Evolutionary conservation across 148 eudicot species (phyloP), one percentile per base, ranked within the genome.

Genomic region (Chenopodium formosanum): DNA sequence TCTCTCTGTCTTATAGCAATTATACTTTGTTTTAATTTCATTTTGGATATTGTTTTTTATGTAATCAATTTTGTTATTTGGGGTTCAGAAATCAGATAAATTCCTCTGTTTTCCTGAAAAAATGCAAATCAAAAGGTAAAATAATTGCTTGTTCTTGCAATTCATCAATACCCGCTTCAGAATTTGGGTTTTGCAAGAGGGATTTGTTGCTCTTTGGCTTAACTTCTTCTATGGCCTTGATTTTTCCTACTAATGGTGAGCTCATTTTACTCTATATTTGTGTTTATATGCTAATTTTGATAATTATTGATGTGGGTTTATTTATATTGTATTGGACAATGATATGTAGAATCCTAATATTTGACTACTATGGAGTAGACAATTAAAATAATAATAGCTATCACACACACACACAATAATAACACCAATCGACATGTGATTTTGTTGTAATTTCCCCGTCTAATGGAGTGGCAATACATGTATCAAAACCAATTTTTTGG

Each of bases 201-300:
- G 97, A 91, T 85, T 81, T 92, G 8, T 50, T 91, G 85, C 87
- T 91, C 65, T 81, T 89, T 82, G 91, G 93, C 23, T 79, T 90
- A 11, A 89, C 94, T 82, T 75, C 98, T 81, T 87, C 98, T 13
- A 16, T 94, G 73, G 81, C 87, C 53, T 83, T 85, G 31, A 14
- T 87, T 81, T 80, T 90, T 67, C 92, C 96, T 27, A 48, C 82
- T 63, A 70, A 58, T 82, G 93, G 94, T 93, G 68, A 82, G 82
- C 46, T 80, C 5, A 71, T 58, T 74, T 13, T 34, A 32, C 47
- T 22, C 66, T 60, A 23, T 14, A 32, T 40, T 52, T 32, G 20
- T 29, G 4, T 78, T 56, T 9, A 7, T 65, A 20, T 66, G 64
- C 60, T 80, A n/a, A 20, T 16, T 73, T 56, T 44, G 75, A 73